Base-by-base conservation (phyloP, 805 yeast species). In the Metschnikowia santaceciliae region DNA sequence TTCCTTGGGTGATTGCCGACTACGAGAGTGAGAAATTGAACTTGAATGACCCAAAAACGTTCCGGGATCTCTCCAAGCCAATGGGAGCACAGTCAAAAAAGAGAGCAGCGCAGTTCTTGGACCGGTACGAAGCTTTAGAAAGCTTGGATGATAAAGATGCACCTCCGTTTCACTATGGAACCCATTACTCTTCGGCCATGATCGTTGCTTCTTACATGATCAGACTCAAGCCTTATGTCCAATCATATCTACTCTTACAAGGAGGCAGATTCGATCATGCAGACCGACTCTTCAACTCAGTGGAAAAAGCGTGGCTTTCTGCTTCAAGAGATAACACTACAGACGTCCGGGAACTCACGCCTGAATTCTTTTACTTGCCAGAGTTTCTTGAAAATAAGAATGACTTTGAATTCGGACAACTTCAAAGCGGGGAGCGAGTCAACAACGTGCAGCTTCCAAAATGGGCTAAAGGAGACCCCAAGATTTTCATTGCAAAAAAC, bases 161-260 rank as follows among this genome's bases (percentile, higher is more conserved):
- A 0, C 90, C 90, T 0, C 88, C 96, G 0, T 90, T 90, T 66
- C 96, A 90, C 64, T 90, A 90, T 61, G 97, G 97, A 2, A 90
- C 97, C 0, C 97, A 90, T 65, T 90, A 90, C 63, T 89, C 96
- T 0, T 88, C 96, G 0, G 95, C 96, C 0, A 90, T 90, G 97
- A 89, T 90, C 61, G 96, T 89, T 2, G 78, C 95, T 0, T 86
- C 94, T 0, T 90, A 79, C 58, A 65, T 90, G 55, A 88, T 90
- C 36, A 73, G 97, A 45, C 59, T 90, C 23, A 79, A 84, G 54
- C 97, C 97, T 0, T 88, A 82, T 66, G 92, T 86, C 2, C 88
- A 86, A 48, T 84, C 95, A 0, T 89, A 86, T 60, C 66, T 88
- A 39, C 62, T 88, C 17, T 68, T 90, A 6, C 97, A 90, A 71